Evolutionary conservation across 2,329 filamentous ascomycete species (phyloP), one percentile per base, ranked within the genome.

Genomic region (Diaporthe sp.): DNA sequence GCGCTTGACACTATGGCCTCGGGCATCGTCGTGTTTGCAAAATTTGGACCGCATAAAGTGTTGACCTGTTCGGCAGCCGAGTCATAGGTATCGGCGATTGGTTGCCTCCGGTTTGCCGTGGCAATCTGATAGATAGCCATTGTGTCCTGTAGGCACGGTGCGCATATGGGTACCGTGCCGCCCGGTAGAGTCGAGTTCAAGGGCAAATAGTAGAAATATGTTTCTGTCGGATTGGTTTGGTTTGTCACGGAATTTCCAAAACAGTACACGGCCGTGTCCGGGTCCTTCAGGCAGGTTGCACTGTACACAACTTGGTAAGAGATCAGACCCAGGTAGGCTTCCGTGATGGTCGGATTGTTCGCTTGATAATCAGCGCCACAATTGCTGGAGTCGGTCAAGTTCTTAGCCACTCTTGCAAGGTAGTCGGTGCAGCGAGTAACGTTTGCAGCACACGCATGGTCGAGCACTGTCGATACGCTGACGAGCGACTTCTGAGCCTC

Each of bases 231-330:
- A 12, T 90, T 92, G 30, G 90, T 89, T 8, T 86, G 82, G 83
- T 98, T 97, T 64, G 94, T 95, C 75, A 96, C 91, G 67, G 96
- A 95, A 78, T 94, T 93, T 77, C 94, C 94, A 82, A 95, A 98
- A 85, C 91, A 93, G 86, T 96, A 98, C 77, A 91, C 89, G 68
- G 87, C 87, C 1, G 91, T 92, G 0, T 86, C 83, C 0, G 90
- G 87, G 80, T 94, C 90, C 75, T 91, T 91, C 28, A 97, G 88
- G 81, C 97, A 99, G 9, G 93, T 93, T 4, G 95, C 95, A 66
- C 91, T 88, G 85, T 96, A 97, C 40, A 98, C 85, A 38, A 93
- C 89, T 77, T 92, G 87, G 84, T 98, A 99, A 58, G 94, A 89
- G 30, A 91, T 83, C 79, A 98, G 89, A 61, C 94, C 95, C 55